Base-by-base conservation (phyloP, 768 basidiomycete genomes). In the Auricularia sp. region DNA sequence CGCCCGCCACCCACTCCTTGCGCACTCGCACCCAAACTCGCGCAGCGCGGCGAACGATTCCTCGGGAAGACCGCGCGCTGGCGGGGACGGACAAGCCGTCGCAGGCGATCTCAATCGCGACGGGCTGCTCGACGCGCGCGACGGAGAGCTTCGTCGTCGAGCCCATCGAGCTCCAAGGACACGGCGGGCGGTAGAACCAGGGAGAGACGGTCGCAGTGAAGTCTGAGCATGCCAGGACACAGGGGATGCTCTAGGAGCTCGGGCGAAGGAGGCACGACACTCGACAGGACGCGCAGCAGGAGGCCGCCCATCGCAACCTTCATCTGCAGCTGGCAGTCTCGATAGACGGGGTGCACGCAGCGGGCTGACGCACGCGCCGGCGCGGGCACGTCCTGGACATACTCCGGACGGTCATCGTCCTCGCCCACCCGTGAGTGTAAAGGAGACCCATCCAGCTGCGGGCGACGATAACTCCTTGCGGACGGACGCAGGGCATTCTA, bases 71-170 rank as follows among this genome's bases (percentile, higher is more conserved):
- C 74, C 69, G 88, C 63, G 68, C 73, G 0, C 58, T 85, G 14
- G 72, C 85, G 10, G 94, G 93, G 39, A 82, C 89, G 70, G 73
- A 79, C 61, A 89, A 93, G 74, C 97, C 96, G 92, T 93, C 88
- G 3, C 92, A 93, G 70, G 75, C 82, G 7, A 74, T 99, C n/a
- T 92, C 94, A 2, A 83, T 95, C 69, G 66, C 93, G 62, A 99
- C 96, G 0, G 97, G 97, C 6, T 94, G 90, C 71, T 87, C 85
- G 61, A 97, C 97, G 16, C 97, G 97, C 66, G 97, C 95, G 8
- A 96, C 94, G 11, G 97, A 98, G 79, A 91, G 89, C 68, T 86
- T 97, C 71, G 88, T 94, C 37, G 80, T 98, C 54, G 95, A 97
- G 1, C 97, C 97, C 0, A 98, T 98, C 71, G 97, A 99, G 75